Percentiles rank a stretch among this genome's conserved stretches.
Conservation (phyloP, 768 basidiomycete genomes). For the Panaeolus cyanescens region DNA sequence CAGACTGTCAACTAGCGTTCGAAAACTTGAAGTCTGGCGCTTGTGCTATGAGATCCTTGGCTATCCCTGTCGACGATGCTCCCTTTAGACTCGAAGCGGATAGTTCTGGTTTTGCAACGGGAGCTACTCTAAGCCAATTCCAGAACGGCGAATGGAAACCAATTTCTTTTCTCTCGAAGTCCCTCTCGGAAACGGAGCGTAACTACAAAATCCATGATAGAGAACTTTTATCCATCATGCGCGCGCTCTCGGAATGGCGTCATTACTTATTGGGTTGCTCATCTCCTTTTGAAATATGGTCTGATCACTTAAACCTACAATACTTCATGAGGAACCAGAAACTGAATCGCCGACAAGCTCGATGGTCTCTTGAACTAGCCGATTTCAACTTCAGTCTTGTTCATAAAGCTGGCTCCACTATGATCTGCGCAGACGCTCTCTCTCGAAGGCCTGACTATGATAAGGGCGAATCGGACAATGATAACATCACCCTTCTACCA, state of each 20-base stretch:
- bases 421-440: slow-evolving; percentile 23
- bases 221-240: slow-evolving; percentile 45
- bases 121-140: slow-evolving; percentile 39
- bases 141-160: slow-evolving; percentile 27
- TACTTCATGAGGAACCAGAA: slow-evolving; percentile 36
- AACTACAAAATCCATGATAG: slow-evolving; percentile 42
- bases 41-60: slow-evolving; percentile 19
- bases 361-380: slow-evolving; percentile 37
- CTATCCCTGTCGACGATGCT: slow-evolving; percentile 11
- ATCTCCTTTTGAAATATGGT: slow-evolving; percentile 10
- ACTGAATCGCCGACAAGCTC: slow-evolving; percentile 39
- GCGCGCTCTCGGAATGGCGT: slow-evolving; percentile 30
- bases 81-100: slow-evolving; percentile 25
- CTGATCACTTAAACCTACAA: slow-evolving; percentile 26
- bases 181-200: slow-evolving; percentile 24
- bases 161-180: slow-evolving; percentile 33
- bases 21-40: neutral
- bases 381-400: slow-evolving; percentile 30
- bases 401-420: slow-evolving; percentile 26
- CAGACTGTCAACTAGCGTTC: neutral
- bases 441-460: slow-evolving; percentile 22
- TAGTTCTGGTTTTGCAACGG: slow-evolving; percentile 37
- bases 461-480: slow-evolving; percentile 17
- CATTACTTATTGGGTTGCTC: slow-evolving; percentile 22
- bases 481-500: slow-evolving; percentile 10